Evolutionary conservation across 208 protist genomes (phyloP).

Genomic region (Trypanosoma scelopori): DNA sequence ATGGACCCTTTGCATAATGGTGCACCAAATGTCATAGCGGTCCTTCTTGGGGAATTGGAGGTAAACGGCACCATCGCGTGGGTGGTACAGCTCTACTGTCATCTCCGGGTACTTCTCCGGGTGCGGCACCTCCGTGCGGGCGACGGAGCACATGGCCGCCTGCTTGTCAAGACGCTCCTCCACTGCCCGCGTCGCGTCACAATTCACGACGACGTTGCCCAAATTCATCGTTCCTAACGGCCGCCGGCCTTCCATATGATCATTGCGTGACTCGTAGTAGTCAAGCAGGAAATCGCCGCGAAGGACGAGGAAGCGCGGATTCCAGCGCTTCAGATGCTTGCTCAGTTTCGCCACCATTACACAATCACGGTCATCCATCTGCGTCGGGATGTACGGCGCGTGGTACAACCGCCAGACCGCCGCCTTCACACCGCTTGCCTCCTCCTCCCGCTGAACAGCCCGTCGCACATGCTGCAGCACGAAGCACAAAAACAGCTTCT

Average conservation of each 20-base stretch:
- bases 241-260: neutral
- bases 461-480: conserved; percentile 14
- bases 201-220: neutral
- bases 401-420: conserved; percentile 1
- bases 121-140: neutral
- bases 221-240: conserved; percentile 23
- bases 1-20: conserved; percentile 9
- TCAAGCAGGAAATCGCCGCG: conserved; percentile 22
- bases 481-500: conserved; percentile 16
- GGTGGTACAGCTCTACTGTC: conserved; percentile 22
- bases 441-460: conserved; percentile 6
- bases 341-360: conserved; percentile 20
- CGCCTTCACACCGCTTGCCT: neutral
- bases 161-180: conserved; percentile 3
- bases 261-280: conserved; percentile 18
- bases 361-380: conserved; percentile 2
- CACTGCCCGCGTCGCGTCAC: conserved; percentile 10
- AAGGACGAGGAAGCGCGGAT: conserved; percentile 19
- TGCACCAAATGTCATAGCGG: conserved; percentile 14
- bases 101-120: conserved; percentile 8
- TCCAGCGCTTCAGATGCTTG: conserved; percentile 24
- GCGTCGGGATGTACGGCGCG: conserved; percentile 13
- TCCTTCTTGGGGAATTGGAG: conserved; percentile 20
- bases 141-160: neutral
- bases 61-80: conserved; percentile 3